A percentile compares a stretch with the other conserved stretches of the same genome.
Evolutionary conservation across 2,329 filamentous ascomycete genomes (phyloP).

Genomic region (Escovopsis sp.): DNA sequence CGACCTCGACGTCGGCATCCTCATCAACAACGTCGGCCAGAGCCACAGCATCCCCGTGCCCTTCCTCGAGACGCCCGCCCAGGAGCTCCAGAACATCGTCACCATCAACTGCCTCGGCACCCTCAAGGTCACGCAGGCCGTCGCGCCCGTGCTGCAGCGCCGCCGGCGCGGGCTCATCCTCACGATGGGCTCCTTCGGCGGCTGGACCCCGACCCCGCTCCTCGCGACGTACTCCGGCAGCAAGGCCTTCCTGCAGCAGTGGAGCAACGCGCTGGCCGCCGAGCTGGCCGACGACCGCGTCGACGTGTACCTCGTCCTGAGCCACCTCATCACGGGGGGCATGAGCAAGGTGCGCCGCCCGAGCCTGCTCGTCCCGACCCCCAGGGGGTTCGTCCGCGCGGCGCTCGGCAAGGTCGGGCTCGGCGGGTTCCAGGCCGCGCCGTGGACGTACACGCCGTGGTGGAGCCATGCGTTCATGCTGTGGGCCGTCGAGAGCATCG

Average conservation of each 20-base stretch:
- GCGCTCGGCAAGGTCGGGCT: constrained; percentile 69
- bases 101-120: constrained; percentile 91
- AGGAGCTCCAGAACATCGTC: constrained; percentile 80
- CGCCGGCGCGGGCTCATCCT: constrained; percentile 79
- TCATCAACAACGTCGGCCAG: constrained; percentile 95
- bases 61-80: constrained; percentile 62
- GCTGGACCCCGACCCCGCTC: constrained; percentile 78
- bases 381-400: constrained; percentile 66
- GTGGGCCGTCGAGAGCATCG: constrained; percentile 54
- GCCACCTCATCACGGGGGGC: constrained; percentile 84
- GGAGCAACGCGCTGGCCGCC: constrained; percentile 72
- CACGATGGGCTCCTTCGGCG: constrained; percentile 95
- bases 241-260: constrained; percentile 96
- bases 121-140: constrained; percentile 69
- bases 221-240: constrained; percentile 93
- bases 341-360: constrained; percentile 91
- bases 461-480: constrained; percentile 86
- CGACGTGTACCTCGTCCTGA: constrained; percentile 80
- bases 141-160: constrained; percentile 71
- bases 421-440: constrained; percentile 62
- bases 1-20: constrained; percentile 65
- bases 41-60: constrained; percentile 86
- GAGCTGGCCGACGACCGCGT: constrained; percentile 72
- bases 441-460: constrained; percentile 78
- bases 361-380: constrained; percentile 63